Conservation (phyloP, 495 filamentous ascomycete species). For the Lepidopterella palustris region DNA sequence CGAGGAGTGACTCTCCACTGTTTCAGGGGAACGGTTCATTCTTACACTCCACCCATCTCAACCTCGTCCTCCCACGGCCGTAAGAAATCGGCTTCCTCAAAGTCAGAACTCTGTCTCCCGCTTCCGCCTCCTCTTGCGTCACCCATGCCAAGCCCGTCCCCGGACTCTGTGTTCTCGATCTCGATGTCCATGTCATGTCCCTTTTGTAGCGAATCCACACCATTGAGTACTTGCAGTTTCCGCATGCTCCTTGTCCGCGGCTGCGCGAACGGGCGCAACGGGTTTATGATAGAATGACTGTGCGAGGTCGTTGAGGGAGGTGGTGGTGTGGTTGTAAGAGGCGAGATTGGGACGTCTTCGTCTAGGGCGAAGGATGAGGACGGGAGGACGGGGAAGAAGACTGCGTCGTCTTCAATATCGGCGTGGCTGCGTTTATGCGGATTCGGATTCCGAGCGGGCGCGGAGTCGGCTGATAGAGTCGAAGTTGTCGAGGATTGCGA, state of each 20-base stretch:
- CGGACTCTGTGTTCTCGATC: slow-evolving; percentile 19
- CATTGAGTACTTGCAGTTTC: slow-evolving; percentile 14
- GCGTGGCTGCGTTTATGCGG: slow-evolving; percentile 22
- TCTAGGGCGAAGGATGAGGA: slow-evolving; percentile 17
- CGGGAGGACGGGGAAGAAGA: slow-evolving; percentile 1
- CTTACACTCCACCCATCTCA: slow-evolving; percentile 23
- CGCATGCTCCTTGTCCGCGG: slow-evolving; percentile 15
- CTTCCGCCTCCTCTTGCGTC: neutral
- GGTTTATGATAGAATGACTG: slow-evolving; percentile 3
- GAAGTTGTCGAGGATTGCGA: slow-evolving; percentile 14
- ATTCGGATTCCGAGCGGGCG: slow-evolving; percentile 8
- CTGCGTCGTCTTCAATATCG: slow-evolving; percentile 14
- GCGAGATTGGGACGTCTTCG: slow-evolving; percentile 24
- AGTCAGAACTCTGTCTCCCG: slow-evolving; percentile 25
- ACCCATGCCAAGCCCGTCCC: neutral
- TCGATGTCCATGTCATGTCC: slow-evolving; percentile 30
- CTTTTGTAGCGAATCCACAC: slow-evolving; percentile 21
- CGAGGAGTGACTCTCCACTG: too few relatives aligned
- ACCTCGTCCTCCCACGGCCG: slow-evolving; percentile 25
- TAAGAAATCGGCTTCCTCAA: slow-evolving; percentile 37
- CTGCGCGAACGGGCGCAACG: slow-evolving; percentile 25
- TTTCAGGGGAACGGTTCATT: too few relatives aligned
- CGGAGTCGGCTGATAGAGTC: slow-evolving; percentile 6
- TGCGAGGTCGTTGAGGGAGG: neutral
- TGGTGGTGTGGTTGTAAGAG: slow-evolving; percentile 14